phyloP scores from a whole-genome alignment of 805 yeast species.

The Sungouiozyma intestinalis region DNA sequence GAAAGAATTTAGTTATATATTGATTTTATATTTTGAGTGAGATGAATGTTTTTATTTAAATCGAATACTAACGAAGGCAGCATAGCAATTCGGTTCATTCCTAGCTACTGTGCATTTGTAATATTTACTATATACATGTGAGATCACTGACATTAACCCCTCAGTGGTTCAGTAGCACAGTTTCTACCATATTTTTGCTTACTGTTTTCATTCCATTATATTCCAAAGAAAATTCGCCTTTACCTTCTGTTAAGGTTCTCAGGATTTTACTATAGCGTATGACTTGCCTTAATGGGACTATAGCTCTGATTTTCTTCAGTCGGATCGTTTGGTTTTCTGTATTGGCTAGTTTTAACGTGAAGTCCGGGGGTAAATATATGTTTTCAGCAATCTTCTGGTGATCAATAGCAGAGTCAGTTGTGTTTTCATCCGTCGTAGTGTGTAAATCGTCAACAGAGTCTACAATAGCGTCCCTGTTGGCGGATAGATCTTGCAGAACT shows the following conservation, averaged over 20 bases:
- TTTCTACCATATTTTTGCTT: constrained; percentile 37
- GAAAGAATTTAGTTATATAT: no score
- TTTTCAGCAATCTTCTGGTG: constrained; percentile 47
- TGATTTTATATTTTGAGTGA: no score
- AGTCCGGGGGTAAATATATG: constrained; percentile 68
- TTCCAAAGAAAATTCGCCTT: constrained; percentile 75
- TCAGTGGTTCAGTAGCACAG: neutral
- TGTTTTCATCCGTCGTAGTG: constrained; percentile 5
- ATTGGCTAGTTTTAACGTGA: constrained; percentile 31
- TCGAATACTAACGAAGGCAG: neutral
- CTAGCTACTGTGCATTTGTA: neutral
- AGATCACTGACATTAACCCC: neutral
- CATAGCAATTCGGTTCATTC: neutral
- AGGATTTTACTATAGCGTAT: constrained; percentile 73
- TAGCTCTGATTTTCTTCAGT: constrained; percentile 54
- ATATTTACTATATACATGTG: neutral
- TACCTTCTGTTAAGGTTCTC: constrained; percentile 80
- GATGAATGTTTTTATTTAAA: no score
- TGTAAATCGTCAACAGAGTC: constrained; percentile 55
- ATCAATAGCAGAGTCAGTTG: constrained; percentile 24
- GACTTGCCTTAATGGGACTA: constrained; percentile 82
- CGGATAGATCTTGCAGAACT: constrained; percentile 75
- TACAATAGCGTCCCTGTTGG: constrained; percentile 67
- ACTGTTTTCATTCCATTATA: constrained; percentile 65
- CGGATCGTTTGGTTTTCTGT: constrained; percentile 8